phyloP scores from a whole-genome alignment of 441 rosid species.

The Manihot esculenta region DNA sequence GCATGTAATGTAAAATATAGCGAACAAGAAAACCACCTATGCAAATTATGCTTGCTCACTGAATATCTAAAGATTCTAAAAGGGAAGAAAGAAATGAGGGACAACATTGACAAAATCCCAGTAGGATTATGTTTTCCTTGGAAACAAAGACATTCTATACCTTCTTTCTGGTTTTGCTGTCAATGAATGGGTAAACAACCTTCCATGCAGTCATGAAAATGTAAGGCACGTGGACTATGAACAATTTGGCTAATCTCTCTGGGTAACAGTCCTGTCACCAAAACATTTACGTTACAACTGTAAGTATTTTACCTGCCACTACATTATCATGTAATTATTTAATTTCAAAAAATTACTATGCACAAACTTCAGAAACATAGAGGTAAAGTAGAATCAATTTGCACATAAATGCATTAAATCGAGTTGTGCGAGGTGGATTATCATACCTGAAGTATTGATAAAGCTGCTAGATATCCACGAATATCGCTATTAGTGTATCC shows the following conservation, averaged over 20 bases:
- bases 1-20: no score
- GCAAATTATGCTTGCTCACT: no score
- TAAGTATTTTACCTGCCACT: neutral
- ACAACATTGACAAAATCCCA: no score
- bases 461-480: constrained; percentile 66
- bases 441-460: constrained; percentile 76
- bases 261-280: constrained; percentile 77
- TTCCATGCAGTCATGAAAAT: constrained; percentile 91
- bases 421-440: neutral
- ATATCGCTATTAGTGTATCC: constrained; percentile 75
- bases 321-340: neutral
- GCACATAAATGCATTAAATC: neutral
- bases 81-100: no score
- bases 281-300: neutral
- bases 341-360: neutral
- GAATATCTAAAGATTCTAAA: no score
- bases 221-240: constrained; percentile 66
- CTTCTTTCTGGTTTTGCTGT: constrained; percentile 80
- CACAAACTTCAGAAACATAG: neutral
- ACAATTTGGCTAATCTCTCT: constrained; percentile 78
- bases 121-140: neutral
- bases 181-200: constrained; percentile 73
- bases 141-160: constrained; percentile 29
- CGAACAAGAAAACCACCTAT: no score
- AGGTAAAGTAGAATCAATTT: neutral